Evolutionary conservation across 169 alveolate genomes (phyloP), one percentile per base, ranked within the genome.

Genomic region (Plasmodium chabaudi): DNA sequence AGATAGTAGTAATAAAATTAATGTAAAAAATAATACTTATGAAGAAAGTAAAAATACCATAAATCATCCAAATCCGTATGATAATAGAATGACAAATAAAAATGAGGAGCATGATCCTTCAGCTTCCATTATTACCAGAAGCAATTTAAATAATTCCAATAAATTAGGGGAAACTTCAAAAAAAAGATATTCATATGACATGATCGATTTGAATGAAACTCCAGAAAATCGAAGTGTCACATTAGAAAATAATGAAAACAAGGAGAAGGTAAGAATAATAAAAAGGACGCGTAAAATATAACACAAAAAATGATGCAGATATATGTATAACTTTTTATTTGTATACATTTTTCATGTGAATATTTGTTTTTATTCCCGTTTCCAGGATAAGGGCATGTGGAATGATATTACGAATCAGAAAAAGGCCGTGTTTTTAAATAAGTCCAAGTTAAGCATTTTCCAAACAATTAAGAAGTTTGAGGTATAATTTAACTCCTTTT

Each of bases 381-480:
- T 67, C 4, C 17, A 82, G 90, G 90, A 82, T 34, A 82, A 67
- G 68, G 57, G 25, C 9, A 65, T 65, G 60, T 82, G 90, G 90
- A 44, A 82, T 42, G 23, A 49, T 44, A 65, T 82, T 25, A 15
- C 46, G 25, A 82, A 27, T 67, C 77, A 82, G 72, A 82, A 56
- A 60, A 82, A 65, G 23, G 90, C 72, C 17, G 84, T 82, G 17
- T 82, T 82, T 82, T 42, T 82, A 44, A 82, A 82, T 27, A 39
- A 60, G 27, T 17, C 71, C 13, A 49, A 56, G 39, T 82, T 82
- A 44, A 82, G 44, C 74, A 82, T 82, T 67, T 82, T 82, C 56
- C 90, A 82, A 63, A 67, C 57, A 53, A 67, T 82, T 82, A 82
- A 82, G 68, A 49, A 53, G 21, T 19, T 82, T 21, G 90, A 82